phyloP scores from a whole-genome alignment of 768 basidiomycete genomes.

The Fomitopsis serialis region DNA sequence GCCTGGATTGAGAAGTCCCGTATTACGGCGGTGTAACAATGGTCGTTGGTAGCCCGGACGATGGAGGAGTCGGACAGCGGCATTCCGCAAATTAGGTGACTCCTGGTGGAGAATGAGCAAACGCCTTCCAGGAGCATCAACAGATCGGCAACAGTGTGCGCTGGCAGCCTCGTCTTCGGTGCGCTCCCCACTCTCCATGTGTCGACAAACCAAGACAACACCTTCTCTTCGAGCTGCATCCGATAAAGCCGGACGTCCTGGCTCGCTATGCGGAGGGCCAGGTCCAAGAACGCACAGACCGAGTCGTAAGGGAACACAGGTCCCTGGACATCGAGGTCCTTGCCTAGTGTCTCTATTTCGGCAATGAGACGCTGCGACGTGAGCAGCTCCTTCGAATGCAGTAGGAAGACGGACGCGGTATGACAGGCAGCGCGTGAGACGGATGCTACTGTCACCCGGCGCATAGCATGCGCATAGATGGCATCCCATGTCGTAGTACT shows the following conservation, averaged over 20 bases:
- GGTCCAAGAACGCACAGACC: slow-evolving; percentile 76
- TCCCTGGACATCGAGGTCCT: slow-evolving; percentile 87
- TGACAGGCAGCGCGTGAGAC: slow-evolving; percentile 82
- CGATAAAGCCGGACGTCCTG: slow-evolving; percentile 82
- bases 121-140: slow-evolving; percentile 58
- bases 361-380: slow-evolving; percentile 51
- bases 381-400: slow-evolving; percentile 37
- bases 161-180: slow-evolving; percentile 37
- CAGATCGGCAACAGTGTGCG: slow-evolving; percentile 55
- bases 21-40: slow-evolving; percentile 51
- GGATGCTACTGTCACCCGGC: slow-evolving; percentile 60
- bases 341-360: slow-evolving; percentile 76
- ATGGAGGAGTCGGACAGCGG: slow-evolving; percentile 67
- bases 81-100: slow-evolving; percentile 40
- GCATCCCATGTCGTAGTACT: slow-evolving; percentile 59
- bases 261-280: slow-evolving; percentile 64
- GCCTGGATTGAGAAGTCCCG: slow-evolving; percentile 68
- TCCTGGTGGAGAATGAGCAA: slow-evolving; percentile 47
- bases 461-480: slow-evolving; percentile 79
- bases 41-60: slow-evolving; percentile 53
- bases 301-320: slow-evolving; percentile 85
- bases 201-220: slow-evolving; percentile 74
- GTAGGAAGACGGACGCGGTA: slow-evolving; percentile 50
- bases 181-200: slow-evolving; percentile 49
- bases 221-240: slow-evolving; percentile 83